Base-by-base conservation (phyloP, 148 eudicot genomes). In the Fagopyrum homotropicum region DNA sequence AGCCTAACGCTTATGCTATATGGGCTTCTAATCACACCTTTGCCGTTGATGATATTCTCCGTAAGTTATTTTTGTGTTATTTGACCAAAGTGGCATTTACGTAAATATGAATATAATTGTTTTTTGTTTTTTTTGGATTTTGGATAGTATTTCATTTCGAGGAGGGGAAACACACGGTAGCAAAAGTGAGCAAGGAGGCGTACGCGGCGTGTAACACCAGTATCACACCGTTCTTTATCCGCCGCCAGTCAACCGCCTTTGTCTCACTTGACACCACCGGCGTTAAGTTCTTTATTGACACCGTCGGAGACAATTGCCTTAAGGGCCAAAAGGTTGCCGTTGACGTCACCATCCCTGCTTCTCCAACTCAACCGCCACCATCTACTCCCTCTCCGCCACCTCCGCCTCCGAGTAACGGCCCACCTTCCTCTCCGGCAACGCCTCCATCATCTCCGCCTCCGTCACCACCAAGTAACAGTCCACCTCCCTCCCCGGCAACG, bases 1-100 rank as follows among this genome's bases (percentile, higher is more conserved):
- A 45, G 15, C 26, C 73, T 16, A 7, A 16, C 5, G 2, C 73
- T 45, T 70, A 70, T 29, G 49, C 49, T 45, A n/a, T 70, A 1
- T 70, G 73, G 73, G 73, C 73, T 45, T 44, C 26, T 5, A 16
- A 7, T 45, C 73, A 70, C 51, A 16, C 73, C 8, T 70, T 70
- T 19, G 49, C 49, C 52, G 50, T 45, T 10, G 8, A 70, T 15
- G 73, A 70, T 45, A 45, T 70, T 30, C 73, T 70, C 2, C 43
- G 73, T 70, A 45, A 70, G 73, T 11, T 11, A 35, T 64, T 5
- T 68, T 68, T 12, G 3, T 40, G 5, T 35, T 8, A 5, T 6
- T 69, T 17, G 49, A 48, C 9, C 72, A 6, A 66, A 29, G 2
- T 69, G 12, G 44, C 9, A 40, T n/a, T 1, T 69, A 22, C 61